Evolutionary conservation across 352 stramenopile genomes (phyloP).

Genomic region (Phytophthora cryptogea): DNA sequence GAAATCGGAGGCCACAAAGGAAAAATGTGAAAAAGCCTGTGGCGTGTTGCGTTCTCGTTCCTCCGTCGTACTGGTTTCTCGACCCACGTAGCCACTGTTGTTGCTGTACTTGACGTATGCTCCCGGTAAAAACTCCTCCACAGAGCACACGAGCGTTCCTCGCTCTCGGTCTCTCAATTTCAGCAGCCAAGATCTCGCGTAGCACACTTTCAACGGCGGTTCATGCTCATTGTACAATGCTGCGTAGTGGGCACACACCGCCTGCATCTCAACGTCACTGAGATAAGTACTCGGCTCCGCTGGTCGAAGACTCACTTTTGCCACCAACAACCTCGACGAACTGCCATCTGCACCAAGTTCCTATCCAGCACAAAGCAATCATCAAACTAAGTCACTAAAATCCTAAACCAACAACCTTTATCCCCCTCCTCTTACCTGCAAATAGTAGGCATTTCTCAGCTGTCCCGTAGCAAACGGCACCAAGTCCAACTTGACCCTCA

Average conservation of each 20-base stretch:
- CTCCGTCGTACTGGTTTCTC: constrained; percentile 77
- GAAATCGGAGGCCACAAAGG: constrained; percentile 84
- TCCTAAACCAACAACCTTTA: neutral
- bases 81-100: constrained; percentile 85
- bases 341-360: constrained; percentile 42
- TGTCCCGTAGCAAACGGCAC: constrained; percentile 85
- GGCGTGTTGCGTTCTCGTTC: constrained; percentile 85
- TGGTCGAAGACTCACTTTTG: constrained; percentile 73
- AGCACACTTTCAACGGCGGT: constrained; percentile 81
- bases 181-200: constrained; percentile 78
- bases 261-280: constrained; percentile 90
- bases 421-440: constrained; percentile 38
- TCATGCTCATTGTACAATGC: constrained; percentile 88
- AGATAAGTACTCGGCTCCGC: constrained; percentile 77
- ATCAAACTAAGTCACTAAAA: neutral
- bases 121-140: constrained; percentile 81
- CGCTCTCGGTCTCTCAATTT: constrained; percentile 65
- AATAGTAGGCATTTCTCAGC: constrained; percentile 79
- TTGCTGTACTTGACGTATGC: constrained; percentile 89
- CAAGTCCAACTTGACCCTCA: constrained; percentile 71
- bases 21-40: constrained; percentile 86
- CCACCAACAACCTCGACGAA: constrained; percentile 54
- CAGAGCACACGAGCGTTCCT: constrained; percentile 66
- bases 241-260: constrained; percentile 86
- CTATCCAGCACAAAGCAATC: constrained; percentile 20